phyloP scores from a whole-genome alignment of 305 asterid genomes.

The Rubia peregrina region DNA sequence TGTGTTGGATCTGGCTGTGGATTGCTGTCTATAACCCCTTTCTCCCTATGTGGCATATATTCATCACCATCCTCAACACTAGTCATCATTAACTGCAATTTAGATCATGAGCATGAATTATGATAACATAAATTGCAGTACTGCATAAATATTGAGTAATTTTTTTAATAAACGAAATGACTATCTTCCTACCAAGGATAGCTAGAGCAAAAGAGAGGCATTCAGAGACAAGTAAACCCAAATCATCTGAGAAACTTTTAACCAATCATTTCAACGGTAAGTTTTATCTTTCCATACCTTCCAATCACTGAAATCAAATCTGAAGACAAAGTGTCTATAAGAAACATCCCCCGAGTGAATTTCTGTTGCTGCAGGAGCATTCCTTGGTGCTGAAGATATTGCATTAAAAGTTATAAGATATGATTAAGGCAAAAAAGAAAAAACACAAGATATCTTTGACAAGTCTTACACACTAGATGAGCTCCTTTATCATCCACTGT shows the following conservation, averaged over 20 bases:
- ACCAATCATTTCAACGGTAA: not conserved
- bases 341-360: conserved; percentile 60
- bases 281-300: conserved; percentile 43
- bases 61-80: conserved; percentile 64
- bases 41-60: conserved; percentile 70
- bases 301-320: conserved; percentile 84
- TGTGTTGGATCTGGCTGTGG: conserved; percentile 25
- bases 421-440: not conserved
- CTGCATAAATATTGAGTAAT: not conserved
- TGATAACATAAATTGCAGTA: not conserved
- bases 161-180: not conserved
- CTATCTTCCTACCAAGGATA: not conserved
- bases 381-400: conserved; percentile 62
- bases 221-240: not conserved
- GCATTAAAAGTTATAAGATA: conserved; percentile 14
- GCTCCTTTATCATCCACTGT: conserved; percentile 44
- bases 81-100: conserved; percentile 66
- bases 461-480: conserved; percentile 68
- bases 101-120: not conserved
- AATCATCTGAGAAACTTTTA: not conserved
- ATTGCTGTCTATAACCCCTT: conserved; percentile 14
- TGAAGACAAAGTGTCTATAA: conserved; percentile 65
- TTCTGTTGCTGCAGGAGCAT: conserved; percentile 71
- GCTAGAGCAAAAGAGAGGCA: not conserved
- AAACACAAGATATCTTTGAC: not conserved